Evolutionary conservation across 164 flowering plant species (phyloP), one percentile per base, ranked within the genome.

Genomic region (Piper longum): DNA sequence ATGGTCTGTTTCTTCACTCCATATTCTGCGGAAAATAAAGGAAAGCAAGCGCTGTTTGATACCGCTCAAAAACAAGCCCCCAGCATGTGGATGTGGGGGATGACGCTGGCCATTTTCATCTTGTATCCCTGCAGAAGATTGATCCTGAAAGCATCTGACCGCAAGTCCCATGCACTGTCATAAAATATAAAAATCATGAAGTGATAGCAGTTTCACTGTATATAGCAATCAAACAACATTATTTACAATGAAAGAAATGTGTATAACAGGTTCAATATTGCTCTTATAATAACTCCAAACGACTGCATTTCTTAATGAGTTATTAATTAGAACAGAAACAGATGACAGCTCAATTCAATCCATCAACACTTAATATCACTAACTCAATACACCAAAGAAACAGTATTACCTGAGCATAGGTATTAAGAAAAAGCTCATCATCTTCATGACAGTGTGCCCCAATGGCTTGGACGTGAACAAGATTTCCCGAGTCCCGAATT

Each of bases 21-120:
- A 87, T 74, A 85, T 73, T 71, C 79, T 82, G 42, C 76, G 83
- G 67, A 85, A 91, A 66, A 89, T 83, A 70, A 85, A 95, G 12
- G 99, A 95, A 68, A 95, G 93, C 82, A 95, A 73, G 14, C 97
- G 89, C 69, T 95, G 99, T 72, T 95, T 95, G 67, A 95, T 78
- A 60, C 96, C 97, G 75, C 86, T 84, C 68, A 95, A 70, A 76
- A 83, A 91, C 56, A 81, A 52, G 67, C 69, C 73, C 18, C 72
- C 81, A 5, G 73, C 80, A 18, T 64, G 63, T 66, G 62, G 61
- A 45, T 73, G 71, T 66, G 71, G 81, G 48, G 59, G 63, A 68
- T 66, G 73, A 39, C 72, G 81, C 42, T 60, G 43, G 60, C 77
- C 80, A 69, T 76, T 78, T 62, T 72, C 87, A 64, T 51, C 74